Evolutionary conservation across 495 filamentous ascomycete genomes (phyloP), one percentile per base, ranked within the genome.

Genomic region (Parachaetomium inaequale): DNA sequence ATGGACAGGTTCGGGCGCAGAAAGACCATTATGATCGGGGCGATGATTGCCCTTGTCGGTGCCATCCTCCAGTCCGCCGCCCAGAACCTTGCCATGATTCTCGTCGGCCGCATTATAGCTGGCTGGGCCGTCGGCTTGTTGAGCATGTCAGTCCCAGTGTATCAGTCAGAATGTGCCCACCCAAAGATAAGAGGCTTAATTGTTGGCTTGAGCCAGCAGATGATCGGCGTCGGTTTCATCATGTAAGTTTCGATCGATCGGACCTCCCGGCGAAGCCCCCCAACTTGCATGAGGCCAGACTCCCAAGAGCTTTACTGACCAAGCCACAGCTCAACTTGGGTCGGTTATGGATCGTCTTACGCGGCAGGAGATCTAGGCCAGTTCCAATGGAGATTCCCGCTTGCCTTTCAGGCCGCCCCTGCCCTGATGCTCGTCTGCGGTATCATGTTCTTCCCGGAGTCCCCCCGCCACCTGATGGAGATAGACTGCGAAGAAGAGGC

Each of bases 311-410:
- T 21, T 31, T 1, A 26, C 11, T 55, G 54, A 56, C 10, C 25
- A 29, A 36, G 8, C 14, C 15, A 45, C 21, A 63, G 61, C 28
- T 59, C 62, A 0, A 60, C 57, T n/a, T 71, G 76, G 36, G 78
- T 82, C n/a, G 78, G 82, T 31, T 82, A 82, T 40, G 81, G 79
- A 1, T 83, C 78, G 53, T 76, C 72, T 59, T 52, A 72, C 46
- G 61, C 68, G 0, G 29, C 77, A 26, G 54, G 63, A 5, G 4
- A 8, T 14, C 73, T 66, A 21, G 61, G 63, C 40, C 63, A 72
- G 52, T 82, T 64, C 45, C 80, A 84, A 74, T 84, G 82, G 84
- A 75, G 82, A 6, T 74, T 85, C 36, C 82, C 82, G 0, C 71
- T 84, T 19, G 84, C 81, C 2, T 80, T 85, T 45, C 82, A 85